A percentile compares a stretch with the other conserved stretches of the same genome.
Conservation (phyloP, 2,329 filamentous ascomycete species). For the Claviceps sp. region DNA sequence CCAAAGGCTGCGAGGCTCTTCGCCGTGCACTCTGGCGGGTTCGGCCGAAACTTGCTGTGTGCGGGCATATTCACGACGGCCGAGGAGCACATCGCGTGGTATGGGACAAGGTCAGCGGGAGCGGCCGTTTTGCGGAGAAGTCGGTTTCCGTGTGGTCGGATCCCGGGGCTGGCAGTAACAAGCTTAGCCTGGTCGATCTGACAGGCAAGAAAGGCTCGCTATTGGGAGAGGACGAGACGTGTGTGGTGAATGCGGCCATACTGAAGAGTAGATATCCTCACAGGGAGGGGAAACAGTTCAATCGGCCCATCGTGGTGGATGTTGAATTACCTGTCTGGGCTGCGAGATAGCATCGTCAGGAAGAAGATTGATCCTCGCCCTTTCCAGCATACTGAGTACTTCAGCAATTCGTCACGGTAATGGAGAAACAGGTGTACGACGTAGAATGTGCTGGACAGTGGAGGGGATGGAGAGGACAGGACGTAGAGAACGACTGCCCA, state of each 20-base stretch:
- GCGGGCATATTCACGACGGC: constrained; percentile 59
- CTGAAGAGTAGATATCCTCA: constrained; percentile 56
- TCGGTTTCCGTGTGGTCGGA: constrained; percentile 41
- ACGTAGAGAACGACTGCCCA: not conserved
- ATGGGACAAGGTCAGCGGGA: constrained; percentile 37
- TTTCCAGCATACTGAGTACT: too few species aligned
- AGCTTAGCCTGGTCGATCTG: constrained; percentile 50
- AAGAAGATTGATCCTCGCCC: not conserved
- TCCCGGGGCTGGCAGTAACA: constrained; percentile 38
- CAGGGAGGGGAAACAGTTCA: constrained; percentile 46
- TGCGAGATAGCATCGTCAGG: not conserved
- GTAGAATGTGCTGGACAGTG: too few species aligned
- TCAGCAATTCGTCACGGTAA: too few species aligned
- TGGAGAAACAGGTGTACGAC: too few species aligned
- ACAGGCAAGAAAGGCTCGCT: constrained; percentile 27
- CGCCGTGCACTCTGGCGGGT: constrained; percentile 43
- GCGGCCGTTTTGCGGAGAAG: constrained; percentile 31
- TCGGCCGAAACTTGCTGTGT: constrained; percentile 51
- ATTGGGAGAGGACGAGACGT: constrained; percentile 42
- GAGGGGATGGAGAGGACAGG: too few species aligned
- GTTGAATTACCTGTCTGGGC: constrained; percentile 49
- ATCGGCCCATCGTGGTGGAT: constrained; percentile 77
- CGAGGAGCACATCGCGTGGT: constrained; percentile 48
- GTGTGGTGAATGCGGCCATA: constrained; percentile 67
- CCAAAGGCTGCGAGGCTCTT: constrained; percentile 47